Conservation (phyloP, 2,329 filamentous ascomycete genomes). For the Hansfordia pulvinata region DNA sequence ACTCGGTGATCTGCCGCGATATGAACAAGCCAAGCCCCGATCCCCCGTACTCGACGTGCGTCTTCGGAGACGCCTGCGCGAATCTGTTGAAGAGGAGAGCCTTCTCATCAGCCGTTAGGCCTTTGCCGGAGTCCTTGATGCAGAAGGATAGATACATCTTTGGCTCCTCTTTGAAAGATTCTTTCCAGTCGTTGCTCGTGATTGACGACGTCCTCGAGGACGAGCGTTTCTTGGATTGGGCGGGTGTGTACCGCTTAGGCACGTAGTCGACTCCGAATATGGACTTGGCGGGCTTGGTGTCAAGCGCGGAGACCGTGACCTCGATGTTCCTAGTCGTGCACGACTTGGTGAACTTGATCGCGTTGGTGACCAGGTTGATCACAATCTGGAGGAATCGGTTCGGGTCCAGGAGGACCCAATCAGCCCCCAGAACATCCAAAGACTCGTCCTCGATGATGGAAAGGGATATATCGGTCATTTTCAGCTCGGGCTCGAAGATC, state of each 20-base stretch:
- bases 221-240: constrained; percentile 12
- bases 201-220: constrained; percentile 3
- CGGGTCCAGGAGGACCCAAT: constrained; percentile 59
- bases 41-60: constrained; percentile 67
- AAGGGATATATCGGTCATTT: constrained; percentile 54
- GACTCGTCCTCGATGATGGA: constrained; percentile 49
- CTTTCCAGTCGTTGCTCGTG: neutral
- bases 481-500: constrained; percentile 67
- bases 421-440: constrained; percentile 40
- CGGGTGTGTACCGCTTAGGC: constrained; percentile 32
- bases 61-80: constrained; percentile 62
- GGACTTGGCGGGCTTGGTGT: constrained; percentile 21
- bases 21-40: constrained; percentile 71
- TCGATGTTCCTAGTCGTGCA: constrained; percentile 42
- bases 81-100: constrained; percentile 67
- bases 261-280: constrained; percentile 46
- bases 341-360: constrained; percentile 66
- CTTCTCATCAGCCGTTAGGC: constrained; percentile 57
- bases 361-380: constrained; percentile 70
- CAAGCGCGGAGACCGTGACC: constrained; percentile 31
- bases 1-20: constrained; percentile 62
- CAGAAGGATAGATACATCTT: constrained; percentile 54
- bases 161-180: neutral
- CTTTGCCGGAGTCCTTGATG: constrained; percentile 66
- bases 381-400: constrained; percentile 65